Base-by-base conservation (phyloP, 768 basidiomycete species). In the Lentinus brumalis region DNA sequence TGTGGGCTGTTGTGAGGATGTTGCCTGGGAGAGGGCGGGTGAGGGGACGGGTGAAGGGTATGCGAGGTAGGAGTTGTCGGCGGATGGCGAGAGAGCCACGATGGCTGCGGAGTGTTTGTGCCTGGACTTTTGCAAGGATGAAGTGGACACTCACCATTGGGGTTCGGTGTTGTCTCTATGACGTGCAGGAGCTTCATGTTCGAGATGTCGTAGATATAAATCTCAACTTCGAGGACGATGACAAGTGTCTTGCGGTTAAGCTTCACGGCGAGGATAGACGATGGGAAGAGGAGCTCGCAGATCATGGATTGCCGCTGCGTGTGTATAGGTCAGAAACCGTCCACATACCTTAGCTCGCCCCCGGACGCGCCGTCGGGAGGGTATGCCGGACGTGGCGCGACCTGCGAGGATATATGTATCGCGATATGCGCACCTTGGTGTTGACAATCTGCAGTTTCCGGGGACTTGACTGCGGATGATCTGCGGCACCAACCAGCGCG, bases 181-280 rank as follows among this genome's bases (percentile, higher is more conserved):
- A 98, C 96, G 74, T 98, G 96, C 41, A 97, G 77, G 30, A 99
- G 83, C 59, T 95, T 89, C 97, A 99, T 98, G 66, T 98, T 99
- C 50, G 90, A 92, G 69, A 98, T 98, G 73, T 99, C 97, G 71
- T 98, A 98, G 52, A 98, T 94, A 78, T 99, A 99, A 49, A 99
- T 98, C 74, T 98, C 96, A n/a, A 85, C 85, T 72, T 98, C 97
- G 51, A 99, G 84, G 6, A 98, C 91, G 67, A 99, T 95, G 32
- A 98, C 93, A 49, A 99, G 85, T 0, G 94, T 91, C 76, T 97
- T 96, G 56, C 97, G 86, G 76, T 99, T 99, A 69, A 99, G 83
- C 78, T 97, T 98, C 73, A 99, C 96, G n/a, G 92, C 86, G 30
- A 99, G 86, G 56, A 99, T 96, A 3, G 94, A 93, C 0, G 94